Base-by-base conservation (phyloP, 768 basidiomycete genomes). In the Suillus brevipes region DNA sequence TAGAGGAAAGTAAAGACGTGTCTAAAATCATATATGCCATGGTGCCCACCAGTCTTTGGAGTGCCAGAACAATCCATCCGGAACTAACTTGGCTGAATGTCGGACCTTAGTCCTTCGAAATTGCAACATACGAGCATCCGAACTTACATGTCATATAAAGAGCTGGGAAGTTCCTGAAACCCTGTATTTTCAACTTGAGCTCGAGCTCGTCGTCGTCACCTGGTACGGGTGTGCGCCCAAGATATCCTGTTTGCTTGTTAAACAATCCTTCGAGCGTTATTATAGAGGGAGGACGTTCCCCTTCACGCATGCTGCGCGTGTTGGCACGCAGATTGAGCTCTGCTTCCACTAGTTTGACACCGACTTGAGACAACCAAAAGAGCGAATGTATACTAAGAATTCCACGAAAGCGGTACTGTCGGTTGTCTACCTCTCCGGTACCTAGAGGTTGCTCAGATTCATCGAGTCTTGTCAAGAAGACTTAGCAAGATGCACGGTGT, bases 301-400 rank as follows among this genome's bases (percentile, higher is more conserved):
- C 70, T 45, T 67, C 68, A 28, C 67, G 64, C 20, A 75, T 14
- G 49, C 74, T 67, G 5, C 74, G 73, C 52, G 76, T 74, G 18
- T 65, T 55, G 53, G 82, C 79, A 18, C 84, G 75, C 47, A 78
- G 65, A 23, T 78, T 76, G 13, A 89, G 69, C 60, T 87, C 87
- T 4, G 61, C 47, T 60, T 84, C 74, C 6, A 90, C 68, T 60
- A 68, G 74, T 45, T 74, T 68, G 42, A 69, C 64, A 1, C 87
- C 89, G 50, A 69, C 70, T 0, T 77, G 75, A 1, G 87, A 84
- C 25, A 90, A 81, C 82, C 86, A 87, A 1, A 73, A 67, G 0
- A 84, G 77, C 2, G 75, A 64, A 3, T 77, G 69, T 65, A 90
- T 80, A 45, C 78, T 78, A 0, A 89, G 75, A 6, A 82, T 68